Conservation (phyloP, 2,329 filamentous ascomycete genomes). For the Shiraia sp. region DNA sequence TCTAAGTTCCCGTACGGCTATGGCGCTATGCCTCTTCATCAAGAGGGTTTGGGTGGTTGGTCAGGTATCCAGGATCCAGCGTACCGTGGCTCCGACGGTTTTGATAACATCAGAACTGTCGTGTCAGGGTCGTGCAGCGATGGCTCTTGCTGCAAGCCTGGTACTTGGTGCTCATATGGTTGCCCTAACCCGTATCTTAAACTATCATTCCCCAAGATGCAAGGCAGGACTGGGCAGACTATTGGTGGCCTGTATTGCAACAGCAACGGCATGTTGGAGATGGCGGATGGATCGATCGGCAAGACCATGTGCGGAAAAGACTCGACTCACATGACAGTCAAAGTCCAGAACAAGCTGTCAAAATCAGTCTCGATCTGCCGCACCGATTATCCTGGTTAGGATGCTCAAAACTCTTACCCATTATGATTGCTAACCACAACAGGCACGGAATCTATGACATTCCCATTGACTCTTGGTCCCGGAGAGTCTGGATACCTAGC, state of each 20-base stretch:
- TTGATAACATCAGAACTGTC: conserved; percentile 66
- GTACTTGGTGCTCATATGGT: conserved; percentile 85
- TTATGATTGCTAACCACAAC: conserved; percentile 6
- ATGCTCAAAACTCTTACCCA: no score
- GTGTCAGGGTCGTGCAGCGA: conserved; percentile 59
- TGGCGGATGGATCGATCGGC: conserved; percentile 56
- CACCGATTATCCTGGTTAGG: conserved; percentile 87
- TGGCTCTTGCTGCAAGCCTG: conserved; percentile 62
- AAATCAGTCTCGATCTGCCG: conserved; percentile 77
- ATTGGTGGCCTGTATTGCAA: conserved; percentile 87
- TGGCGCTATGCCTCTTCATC: conserved; percentile 72
- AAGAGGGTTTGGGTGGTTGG: conserved; percentile 74
- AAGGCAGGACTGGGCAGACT: conserved; percentile 81
- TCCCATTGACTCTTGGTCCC: conserved; percentile 69
- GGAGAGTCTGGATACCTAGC: conserved; percentile 68
- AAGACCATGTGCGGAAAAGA: conserved; percentile 76
- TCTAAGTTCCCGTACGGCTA: conserved; percentile 76
- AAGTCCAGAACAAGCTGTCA: conserved; percentile 73
- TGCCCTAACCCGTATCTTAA: conserved; percentile 93
- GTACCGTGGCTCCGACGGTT: conserved; percentile 43
- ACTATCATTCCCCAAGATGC: conserved; percentile 80
- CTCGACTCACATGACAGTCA: conserved; percentile 64
- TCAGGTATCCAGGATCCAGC: conserved; percentile 70
- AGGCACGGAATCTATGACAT: conserved; percentile 80
- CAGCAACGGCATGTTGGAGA: conserved; percentile 75